phyloP scores from a whole-genome alignment of 805 yeast genomes.

The Hanseniaspora meyeri region DNA sequence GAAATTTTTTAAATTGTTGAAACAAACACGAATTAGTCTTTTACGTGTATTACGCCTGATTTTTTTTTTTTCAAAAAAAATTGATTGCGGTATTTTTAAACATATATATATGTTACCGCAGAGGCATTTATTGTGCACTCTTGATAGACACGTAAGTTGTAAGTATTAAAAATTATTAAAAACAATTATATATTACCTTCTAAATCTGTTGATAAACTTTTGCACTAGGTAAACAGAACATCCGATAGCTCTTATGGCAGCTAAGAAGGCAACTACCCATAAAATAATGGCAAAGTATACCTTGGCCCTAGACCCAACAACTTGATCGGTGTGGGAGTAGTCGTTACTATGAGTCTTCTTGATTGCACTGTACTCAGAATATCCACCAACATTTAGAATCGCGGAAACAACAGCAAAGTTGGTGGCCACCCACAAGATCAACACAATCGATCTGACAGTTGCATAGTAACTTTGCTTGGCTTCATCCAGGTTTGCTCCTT shows the following conservation, averaged over 20 bases:
- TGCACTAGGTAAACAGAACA: slow-evolving; percentile 45
- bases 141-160: too few relatives aligned
- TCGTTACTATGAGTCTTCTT: slow-evolving; percentile 15
- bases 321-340: slow-evolving; percentile 17
- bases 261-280: slow-evolving; percentile 89
- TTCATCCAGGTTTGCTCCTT: slow-evolving; percentile 33
- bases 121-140: too few relatives aligned
- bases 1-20: too few relatives aligned
- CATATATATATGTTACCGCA: too few relatives aligned
- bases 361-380: slow-evolving; percentile 33
- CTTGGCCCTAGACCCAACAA: slow-evolving; percentile 36
- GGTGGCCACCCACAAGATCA: slow-evolving; percentile 76
- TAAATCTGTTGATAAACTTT: slow-evolving; percentile 20
- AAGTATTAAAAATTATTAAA: not conserved
- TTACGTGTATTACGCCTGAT: too few relatives aligned
- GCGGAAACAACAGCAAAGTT: slow-evolving; percentile 72
- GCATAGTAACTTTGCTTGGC: slow-evolving; percentile 77
- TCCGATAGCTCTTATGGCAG: slow-evolving; percentile 71
- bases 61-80: too few relatives aligned
- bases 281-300: slow-evolving; percentile 70
- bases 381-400: slow-evolving; percentile 76
- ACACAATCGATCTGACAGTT: slow-evolving; percentile 76
- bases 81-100: too few relatives aligned
- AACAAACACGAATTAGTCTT: too few relatives aligned
- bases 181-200: too few relatives aligned